Evolutionary conservation across 257 asterid genomes (phyloP).

Genomic region (Fraxinus excelsior): DNA sequence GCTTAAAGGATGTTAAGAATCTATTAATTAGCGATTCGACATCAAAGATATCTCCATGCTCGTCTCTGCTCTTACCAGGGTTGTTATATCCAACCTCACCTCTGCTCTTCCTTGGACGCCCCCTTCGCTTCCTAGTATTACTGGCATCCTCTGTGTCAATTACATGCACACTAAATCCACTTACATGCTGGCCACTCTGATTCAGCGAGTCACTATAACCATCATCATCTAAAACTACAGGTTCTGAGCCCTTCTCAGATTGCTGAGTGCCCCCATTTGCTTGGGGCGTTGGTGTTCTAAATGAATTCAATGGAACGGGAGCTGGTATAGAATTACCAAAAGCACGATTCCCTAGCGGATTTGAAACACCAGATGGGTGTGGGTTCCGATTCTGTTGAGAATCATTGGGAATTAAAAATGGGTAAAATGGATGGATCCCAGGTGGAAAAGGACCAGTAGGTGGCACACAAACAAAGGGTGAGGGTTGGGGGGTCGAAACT

Average conservation of each 20-base stretch:
- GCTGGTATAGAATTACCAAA: conserved; percentile 49
- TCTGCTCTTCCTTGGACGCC: conserved; percentile 25
- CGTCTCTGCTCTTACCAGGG: conserved; percentile 18
- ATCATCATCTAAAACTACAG: conserved; percentile 44
- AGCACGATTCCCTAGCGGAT: conserved; percentile 37
- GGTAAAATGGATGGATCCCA: conserved; percentile 87
- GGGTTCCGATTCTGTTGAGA: conserved; percentile 33
- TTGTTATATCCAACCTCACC: neutral
- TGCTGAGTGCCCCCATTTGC: conserved; percentile 55
- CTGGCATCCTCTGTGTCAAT: conserved; percentile 35
- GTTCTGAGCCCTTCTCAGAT: conserved; percentile 34
- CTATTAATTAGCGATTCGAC: conserved; percentile 32
- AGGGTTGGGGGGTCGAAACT: conserved; percentile 52
- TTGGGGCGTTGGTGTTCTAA: conserved; percentile 60
- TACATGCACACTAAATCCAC: conserved; percentile 27
- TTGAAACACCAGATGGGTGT: conserved; percentile 24
- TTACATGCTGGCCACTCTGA: conserved; percentile 36
- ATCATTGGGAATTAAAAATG: conserved; percentile 48
- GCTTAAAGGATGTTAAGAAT: conserved; percentile 30
- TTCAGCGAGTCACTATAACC: conserved; percentile 50
- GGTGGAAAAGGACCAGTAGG: conserved; percentile 97
- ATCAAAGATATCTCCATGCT: conserved; percentile 28
- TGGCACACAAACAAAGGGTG: conserved; percentile 94
- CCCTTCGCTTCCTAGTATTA: conserved; percentile 29
- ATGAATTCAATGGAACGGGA: conserved; percentile 73